phyloP scores from a whole-genome alignment of 2,329 filamentous ascomycete species.

The Lasiodiplodia sp. region DNA sequence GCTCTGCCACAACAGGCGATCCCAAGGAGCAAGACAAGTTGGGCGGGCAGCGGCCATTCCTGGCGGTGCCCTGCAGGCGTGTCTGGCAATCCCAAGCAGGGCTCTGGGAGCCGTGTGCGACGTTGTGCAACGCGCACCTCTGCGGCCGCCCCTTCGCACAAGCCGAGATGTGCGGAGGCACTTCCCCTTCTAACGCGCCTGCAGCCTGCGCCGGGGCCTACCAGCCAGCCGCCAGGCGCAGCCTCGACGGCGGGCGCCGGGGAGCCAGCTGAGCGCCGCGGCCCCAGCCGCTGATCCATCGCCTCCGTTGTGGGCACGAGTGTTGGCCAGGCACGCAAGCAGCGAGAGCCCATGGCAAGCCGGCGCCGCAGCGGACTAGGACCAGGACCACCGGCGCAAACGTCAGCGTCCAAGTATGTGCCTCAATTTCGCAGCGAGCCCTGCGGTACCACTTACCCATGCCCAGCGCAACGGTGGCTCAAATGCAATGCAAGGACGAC shows the following conservation, averaged over 20 bases:
- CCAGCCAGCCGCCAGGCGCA: conserved; percentile 15
- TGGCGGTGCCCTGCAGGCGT: neutral
- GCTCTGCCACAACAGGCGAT: neutral
- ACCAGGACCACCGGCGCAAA: neutral
- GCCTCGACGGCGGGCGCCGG: neutral
- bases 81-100: conserved; percentile 6
- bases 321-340: conserved; percentile 13
- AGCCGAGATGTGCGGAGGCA: conserved; percentile 24
- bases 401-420: conserved; percentile 23
- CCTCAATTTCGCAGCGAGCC: conserved; percentile 19
- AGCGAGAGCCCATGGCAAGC: neutral
- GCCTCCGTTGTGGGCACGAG: neutral
- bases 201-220: conserved; percentile 7
- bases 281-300: conserved; percentile 8
- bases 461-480: conserved; percentile 16
- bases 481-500: conserved; percentile 30
- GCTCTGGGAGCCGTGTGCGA: conserved; percentile 11
- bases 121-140: conserved; percentile 16
- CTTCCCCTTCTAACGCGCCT: conserved; percentile 26
- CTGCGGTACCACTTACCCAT: conserved; percentile 25
- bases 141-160: conserved; percentile 22
- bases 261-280: conserved; percentile 15
- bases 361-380: conserved; percentile 1
- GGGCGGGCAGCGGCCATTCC: neutral
- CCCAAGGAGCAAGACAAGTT: neutral